Conservation (phyloP, 805 yeast genomes). For the Isabelozyma pseudorhagii region DNA sequence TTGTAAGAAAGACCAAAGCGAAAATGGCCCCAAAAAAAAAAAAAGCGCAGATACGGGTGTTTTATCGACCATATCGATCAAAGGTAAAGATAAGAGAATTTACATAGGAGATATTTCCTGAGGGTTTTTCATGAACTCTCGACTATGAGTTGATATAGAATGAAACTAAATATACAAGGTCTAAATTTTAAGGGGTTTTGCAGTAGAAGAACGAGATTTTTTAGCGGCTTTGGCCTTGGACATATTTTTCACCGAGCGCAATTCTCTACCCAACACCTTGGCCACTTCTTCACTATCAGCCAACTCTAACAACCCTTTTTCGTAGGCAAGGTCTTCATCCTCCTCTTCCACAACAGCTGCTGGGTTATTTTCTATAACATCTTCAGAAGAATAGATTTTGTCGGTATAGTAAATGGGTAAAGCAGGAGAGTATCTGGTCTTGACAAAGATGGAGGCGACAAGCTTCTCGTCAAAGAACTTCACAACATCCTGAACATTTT, state of each 20-base stretch:
- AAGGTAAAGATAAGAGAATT: neutral
- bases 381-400: slow-evolving; percentile 48
- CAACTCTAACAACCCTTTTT: slow-evolving; percentile 74
- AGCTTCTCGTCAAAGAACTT: slow-evolving; percentile 41
- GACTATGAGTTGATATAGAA: no score
- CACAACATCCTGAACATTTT: slow-evolving; percentile 58
- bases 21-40: neutral
- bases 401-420: slow-evolving; percentile 78
- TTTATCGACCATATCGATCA: neutral
- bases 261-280: slow-evolving; percentile 57
- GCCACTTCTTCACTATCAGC: slow-evolving; percentile 74
- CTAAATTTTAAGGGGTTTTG: slow-evolving; percentile 4
- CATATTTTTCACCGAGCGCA: slow-evolving; percentile 16
- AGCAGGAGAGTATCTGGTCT: slow-evolving; percentile 72
- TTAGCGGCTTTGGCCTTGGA: neutral
- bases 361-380: slow-evolving; percentile 33
- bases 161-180: slow-evolving; percentile 2
- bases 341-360: slow-evolving; percentile 14
- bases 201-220: neutral
- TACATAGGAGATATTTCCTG: no score
- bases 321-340: slow-evolving; percentile 47
- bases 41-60: no score
- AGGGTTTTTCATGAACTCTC: no score
- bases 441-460: slow-evolving; percentile 60
- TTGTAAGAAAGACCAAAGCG: no score